phyloP scores from a whole-genome alignment of 257 asterid species.

The Anisodus tanguticus region DNA sequence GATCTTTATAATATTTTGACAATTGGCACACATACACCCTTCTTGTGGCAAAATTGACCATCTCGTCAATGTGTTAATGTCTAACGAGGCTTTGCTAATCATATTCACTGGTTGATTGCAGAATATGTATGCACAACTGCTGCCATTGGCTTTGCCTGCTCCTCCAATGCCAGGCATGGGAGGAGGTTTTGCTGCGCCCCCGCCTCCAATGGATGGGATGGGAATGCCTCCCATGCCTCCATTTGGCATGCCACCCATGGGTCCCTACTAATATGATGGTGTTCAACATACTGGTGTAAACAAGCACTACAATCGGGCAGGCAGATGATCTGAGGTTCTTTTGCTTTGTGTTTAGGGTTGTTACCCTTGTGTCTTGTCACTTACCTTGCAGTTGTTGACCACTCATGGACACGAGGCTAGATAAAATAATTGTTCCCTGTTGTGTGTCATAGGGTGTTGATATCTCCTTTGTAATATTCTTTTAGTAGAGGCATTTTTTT shows the following conservation, averaged over 20 bases:
- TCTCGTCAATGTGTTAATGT: conserved; percentile 8
- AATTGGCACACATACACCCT: not conserved
- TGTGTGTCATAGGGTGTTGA: conserved; percentile 60
- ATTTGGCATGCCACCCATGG: conserved; percentile 98
- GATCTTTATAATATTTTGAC: not conserved
- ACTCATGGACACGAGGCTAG: conserved; percentile 37
- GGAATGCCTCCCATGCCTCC: conserved; percentile 97
- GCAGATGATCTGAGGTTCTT: conserved; percentile 18
- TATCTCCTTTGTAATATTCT: conserved; percentile 77
- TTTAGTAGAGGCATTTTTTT: conserved; percentile 72
- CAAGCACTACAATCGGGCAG: not conserved
- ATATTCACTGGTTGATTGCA: conserved; percentile 45
- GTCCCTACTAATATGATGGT: conserved; percentile 65
- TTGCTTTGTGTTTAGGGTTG: conserved; percentile 15
- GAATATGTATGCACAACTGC: conserved; percentile 96
- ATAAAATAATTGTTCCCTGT: conserved; percentile 45
- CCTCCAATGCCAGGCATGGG: conserved; percentile 95
- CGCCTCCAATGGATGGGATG: conserved; percentile 76
- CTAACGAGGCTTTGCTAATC: not conserved
- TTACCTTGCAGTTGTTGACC: conserved; percentile 29
- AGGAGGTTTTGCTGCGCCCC: conserved; percentile 65
- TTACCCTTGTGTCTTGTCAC: conserved; percentile 26
- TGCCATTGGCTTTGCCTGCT: conserved; percentile 99
- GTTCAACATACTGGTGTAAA: conserved; percentile 11
- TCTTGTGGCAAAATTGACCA: conserved; percentile 5